Evolutionary conservation across 1,139 yeast genomes (phyloP).

Genomic region (Schwanniomyces etchellsii): DNA sequence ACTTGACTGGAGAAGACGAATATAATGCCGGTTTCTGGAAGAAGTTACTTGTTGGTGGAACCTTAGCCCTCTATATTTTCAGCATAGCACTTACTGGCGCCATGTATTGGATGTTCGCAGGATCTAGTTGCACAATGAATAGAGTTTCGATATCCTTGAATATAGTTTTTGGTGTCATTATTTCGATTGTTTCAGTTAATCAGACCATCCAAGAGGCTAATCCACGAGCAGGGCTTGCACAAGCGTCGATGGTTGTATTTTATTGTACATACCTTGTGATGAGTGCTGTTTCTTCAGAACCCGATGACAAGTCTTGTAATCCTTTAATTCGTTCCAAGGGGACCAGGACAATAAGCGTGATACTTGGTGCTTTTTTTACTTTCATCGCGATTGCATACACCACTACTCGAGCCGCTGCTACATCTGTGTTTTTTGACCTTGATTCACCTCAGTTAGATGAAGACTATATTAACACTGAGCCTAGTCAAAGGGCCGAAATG

Average conservation of each 20-base stretch:
- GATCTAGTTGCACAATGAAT: slow-evolving; percentile 84
- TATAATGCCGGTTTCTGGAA: slow-evolving; percentile 65
- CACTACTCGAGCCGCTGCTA: slow-evolving; percentile 92
- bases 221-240: slow-evolving; percentile 95
- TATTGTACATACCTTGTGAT: slow-evolving; percentile 89
- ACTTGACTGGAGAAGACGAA: slow-evolving; percentile 56
- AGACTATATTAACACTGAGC: slow-evolving; percentile 41
- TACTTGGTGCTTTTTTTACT: slow-evolving; percentile 89
- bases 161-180: slow-evolving; percentile 54
- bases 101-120: slow-evolving; percentile 83
- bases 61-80: slow-evolving; percentile 75
- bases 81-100: slow-evolving; percentile 65
- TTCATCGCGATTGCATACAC: slow-evolving; percentile 95
- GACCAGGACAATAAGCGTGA: slow-evolving; percentile 82
- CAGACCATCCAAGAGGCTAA: slow-evolving; percentile 87
- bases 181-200: slow-evolving; percentile 69
- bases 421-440: slow-evolving; percentile 51
- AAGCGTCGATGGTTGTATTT: slow-evolving; percentile 90
- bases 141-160: slow-evolving; percentile 82
- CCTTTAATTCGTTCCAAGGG: slow-evolving; percentile 87
- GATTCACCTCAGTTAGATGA: slow-evolving; percentile 12
- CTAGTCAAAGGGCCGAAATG: slow-evolving; percentile 63
- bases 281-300: slow-evolving; percentile 95
- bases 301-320: slow-evolving; percentile 88
- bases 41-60: slow-evolving; percentile 75